Base-by-base conservation (phyloP, 2,329 filamentous ascomycete genomes). In the Dryadomyces sulphureus region DNA sequence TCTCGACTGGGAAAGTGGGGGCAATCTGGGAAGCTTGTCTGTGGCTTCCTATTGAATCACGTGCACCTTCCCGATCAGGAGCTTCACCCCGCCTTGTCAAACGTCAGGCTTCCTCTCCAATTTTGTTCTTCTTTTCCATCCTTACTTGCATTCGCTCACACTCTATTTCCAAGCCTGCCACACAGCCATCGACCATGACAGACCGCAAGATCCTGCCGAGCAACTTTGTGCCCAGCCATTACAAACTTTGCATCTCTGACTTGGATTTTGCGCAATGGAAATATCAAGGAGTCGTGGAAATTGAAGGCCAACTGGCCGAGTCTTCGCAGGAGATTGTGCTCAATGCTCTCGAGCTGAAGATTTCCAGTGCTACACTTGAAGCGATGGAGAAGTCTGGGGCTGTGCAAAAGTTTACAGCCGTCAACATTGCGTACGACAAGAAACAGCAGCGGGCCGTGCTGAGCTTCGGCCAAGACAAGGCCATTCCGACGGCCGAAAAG, bases 401-500 rank as follows among this genome's bases (percentile, higher is more conserved):
- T 48, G 70, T 74, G 52, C 62, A 71, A 46, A 64, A 73, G 53
- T 68, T 80, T 57, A 73, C 84, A 17, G 77, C 75, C 51, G 69
- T 76, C 45, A 82, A 94, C 59, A 72, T 43, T 9, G 12, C 72
- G 50, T 93, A 94, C 64, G 81, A 96, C 65, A 79, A 77, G 57
- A 83, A 83, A 62, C 81, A 81, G 52, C 89, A 96, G 67, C 80
- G 90, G 50, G 84, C 79, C 36, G 89, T 81, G 47, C 72, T 98
- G 54, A 69, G 70, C 54, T 94, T 98, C 60, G 59, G 54, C 21
- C 59, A 84, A 53, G 79, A 84, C 12, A 45, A 41, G 38, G 36
- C 45, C 8, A 68, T 95, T 30, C 73, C 80, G 17, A 68, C 75
- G 27, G 73, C 81, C 21, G 70, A 79, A 49, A 78, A 84, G 59